Evolutionary conservation across 2,329 filamentous ascomycete species (phyloP).

Genomic region (Lasiodiplodia sp.): DNA sequence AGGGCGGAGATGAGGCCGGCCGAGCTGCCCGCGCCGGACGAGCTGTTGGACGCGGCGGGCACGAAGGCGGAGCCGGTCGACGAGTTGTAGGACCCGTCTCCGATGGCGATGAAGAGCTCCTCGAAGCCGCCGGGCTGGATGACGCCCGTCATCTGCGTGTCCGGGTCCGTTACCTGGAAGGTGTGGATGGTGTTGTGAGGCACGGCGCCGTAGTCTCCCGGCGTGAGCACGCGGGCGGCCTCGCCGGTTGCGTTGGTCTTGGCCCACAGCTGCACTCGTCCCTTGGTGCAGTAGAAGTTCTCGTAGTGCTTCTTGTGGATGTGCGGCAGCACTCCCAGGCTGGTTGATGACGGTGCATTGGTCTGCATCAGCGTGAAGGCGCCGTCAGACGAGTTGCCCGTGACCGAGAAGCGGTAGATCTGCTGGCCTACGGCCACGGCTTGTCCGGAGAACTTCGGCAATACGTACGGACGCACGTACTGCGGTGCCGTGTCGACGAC

Average conservation of each 20-base stretch:
- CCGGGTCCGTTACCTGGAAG: conserved; percentile 57
- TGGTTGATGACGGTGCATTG: conserved; percentile 47
- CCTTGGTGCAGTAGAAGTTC: conserved; percentile 57
- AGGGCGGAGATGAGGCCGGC: conserved; percentile 47
- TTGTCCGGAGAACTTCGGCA: conserved; percentile 45
- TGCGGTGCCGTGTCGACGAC: conserved; percentile 41
- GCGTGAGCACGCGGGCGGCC: conserved; percentile 48
- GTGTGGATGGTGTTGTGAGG: conserved; percentile 56
- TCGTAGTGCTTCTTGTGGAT: conserved; percentile 54
- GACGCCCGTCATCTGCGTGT: conserved; percentile 56
- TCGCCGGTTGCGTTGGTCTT: conserved; percentile 43
- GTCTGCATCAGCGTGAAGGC: conserved; percentile 57
- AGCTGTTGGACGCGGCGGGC: conserved; percentile 39
- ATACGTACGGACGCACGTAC: conserved; percentile 46
- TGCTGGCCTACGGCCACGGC: conserved; percentile 47
- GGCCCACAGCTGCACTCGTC: conserved; percentile 57
- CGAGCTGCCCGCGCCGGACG: conserved; percentile 38
- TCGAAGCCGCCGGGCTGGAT: conserved; percentile 59
- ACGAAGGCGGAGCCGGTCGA: conserved; percentile 48
- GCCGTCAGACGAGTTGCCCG: conserved; percentile 53
- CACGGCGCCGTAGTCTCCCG: conserved; percentile 57
- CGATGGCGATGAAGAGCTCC: conserved; percentile 54
- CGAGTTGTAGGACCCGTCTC: conserved; percentile 45
- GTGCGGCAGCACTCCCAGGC: conserved; percentile 54
- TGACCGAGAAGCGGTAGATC: conserved; percentile 53